Evolutionary conservation across 257 asterid genomes (phyloP).

Genomic region (Primulina huaijiensis): DNA sequence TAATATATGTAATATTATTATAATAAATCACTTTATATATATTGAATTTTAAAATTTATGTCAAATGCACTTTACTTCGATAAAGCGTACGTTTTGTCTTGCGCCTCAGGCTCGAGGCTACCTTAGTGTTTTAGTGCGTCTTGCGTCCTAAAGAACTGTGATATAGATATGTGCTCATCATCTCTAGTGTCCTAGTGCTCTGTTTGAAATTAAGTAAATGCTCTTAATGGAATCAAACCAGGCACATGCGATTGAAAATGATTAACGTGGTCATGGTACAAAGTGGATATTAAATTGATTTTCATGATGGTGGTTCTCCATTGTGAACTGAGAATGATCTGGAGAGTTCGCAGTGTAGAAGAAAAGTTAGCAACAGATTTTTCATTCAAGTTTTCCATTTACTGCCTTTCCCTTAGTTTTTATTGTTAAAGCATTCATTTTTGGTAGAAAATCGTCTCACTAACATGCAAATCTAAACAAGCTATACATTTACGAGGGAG

Average conservation of each 20-base stretch:
- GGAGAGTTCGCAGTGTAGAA: neutral
- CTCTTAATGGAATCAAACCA: neutral
- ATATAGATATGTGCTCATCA: neutral
- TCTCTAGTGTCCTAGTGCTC: neutral
- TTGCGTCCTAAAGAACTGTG: too few relatives aligned
- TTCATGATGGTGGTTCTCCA: neutral
- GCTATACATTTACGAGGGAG: neutral
- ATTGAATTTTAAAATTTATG: too few relatives aligned
- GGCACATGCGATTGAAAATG: neutral
- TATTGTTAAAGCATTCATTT: neutral
- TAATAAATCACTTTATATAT: too few relatives aligned
- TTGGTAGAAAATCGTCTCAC: neutral
- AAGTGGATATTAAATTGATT: neutral
- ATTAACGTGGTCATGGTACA: neutral
- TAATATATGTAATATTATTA: too few relatives aligned
- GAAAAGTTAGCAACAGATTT: neutral
- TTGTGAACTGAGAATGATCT: neutral
- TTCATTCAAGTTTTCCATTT: constrained; percentile 1
- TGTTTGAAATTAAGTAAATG: neutral
- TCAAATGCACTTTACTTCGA: too few relatives aligned
- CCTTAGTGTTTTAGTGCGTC: too few relatives aligned
- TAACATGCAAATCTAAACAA: neutral
- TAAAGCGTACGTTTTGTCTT: too few relatives aligned
- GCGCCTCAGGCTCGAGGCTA: too few relatives aligned
- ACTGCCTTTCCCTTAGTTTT: neutral